phyloP scores from a whole-genome alignment of 257 asterid genomes.

The Linderniella brevidens region DNA sequence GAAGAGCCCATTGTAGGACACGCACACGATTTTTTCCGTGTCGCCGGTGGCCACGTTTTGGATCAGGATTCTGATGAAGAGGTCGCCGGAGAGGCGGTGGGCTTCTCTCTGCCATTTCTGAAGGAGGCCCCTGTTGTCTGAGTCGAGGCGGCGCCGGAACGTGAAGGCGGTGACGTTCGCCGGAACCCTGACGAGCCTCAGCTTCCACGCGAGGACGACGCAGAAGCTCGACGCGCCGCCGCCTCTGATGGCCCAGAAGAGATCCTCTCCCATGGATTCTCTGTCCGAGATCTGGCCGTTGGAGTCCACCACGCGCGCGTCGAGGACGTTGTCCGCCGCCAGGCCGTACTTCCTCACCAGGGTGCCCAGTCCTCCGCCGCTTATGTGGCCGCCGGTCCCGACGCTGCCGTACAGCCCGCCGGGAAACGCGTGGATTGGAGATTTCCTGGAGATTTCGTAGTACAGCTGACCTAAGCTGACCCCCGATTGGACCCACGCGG shows the following conservation, averaged over 20 bases:
- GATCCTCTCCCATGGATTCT: conserved; percentile 22
- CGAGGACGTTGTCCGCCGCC: conserved; percentile 15
- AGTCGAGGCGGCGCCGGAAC: conserved; percentile 10
- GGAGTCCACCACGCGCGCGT: conserved; percentile 20
- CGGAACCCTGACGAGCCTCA: conserved; percentile 19
- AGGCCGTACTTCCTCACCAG: conserved; percentile 18
- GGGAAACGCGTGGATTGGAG: conserved; percentile 20
- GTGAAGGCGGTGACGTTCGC: conserved; percentile 15
- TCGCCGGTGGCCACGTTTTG: conserved; percentile 3
- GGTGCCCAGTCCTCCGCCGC: conserved; percentile 22
- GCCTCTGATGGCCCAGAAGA: conserved; percentile 30
- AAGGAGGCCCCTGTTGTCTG: conserved; percentile 10
- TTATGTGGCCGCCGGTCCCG: conserved; percentile 18
- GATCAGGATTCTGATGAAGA: background rate
- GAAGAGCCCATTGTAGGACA: conserved; percentile 14
- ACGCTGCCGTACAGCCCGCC: conserved; percentile 17
- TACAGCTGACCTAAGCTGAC: conserved; percentile 19
- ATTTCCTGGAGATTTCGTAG: conserved; percentile 16
- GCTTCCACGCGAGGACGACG: conserved; percentile 15
- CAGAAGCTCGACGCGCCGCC: conserved; percentile 32
- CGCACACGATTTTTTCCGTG: conserved; percentile 7
- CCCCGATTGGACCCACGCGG: conserved; percentile 24
- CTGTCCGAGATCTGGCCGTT: conserved; percentile 15
- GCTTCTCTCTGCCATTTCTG: conserved; percentile 16
- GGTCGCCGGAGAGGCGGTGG: background rate